A percentile compares a stretch with the other conserved stretches of the same genome.
These are phyloP conservation scores for Opeltia flavorubescens DNA, from an alignment of 495 filamentous ascomycete genomes.

Conservation along the genomic window DNA sequence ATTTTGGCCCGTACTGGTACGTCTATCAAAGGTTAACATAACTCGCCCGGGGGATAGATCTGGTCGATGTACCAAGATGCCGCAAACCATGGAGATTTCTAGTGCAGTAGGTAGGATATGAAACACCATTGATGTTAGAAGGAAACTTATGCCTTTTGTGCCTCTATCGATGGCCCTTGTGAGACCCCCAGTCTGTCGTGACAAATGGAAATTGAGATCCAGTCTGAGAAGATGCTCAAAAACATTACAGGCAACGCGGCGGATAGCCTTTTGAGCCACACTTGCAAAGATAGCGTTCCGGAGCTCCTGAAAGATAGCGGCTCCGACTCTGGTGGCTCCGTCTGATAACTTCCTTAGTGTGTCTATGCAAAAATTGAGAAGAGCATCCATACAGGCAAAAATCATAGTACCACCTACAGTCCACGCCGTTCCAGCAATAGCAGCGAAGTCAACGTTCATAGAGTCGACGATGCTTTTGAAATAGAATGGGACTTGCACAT, in stretches of 20 bases:
- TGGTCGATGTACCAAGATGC: slow-evolving; percentile 48
- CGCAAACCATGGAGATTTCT: slow-evolving; percentile 90
- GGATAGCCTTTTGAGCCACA: slow-evolving; percentile 92
- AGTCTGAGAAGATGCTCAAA: slow-evolving; percentile 81
- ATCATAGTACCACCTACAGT: slow-evolving; percentile 88
- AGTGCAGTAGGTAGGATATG: slow-evolving; percentile 88
- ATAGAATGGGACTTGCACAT: slow-evolving; percentile 96
- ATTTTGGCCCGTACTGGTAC: slow-evolving; percentile 84
- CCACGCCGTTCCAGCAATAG: slow-evolving; percentile 69
- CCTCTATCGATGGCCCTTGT: slow-evolving; percentile 92
- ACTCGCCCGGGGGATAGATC: background rate
- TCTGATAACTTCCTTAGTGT: slow-evolving; percentile 32
- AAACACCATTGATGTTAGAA: slow-evolving; percentile 96
- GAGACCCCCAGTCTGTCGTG: slow-evolving; percentile 84
- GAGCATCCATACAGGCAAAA: slow-evolving; percentile 48
- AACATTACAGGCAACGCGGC: slow-evolving; percentile 77
- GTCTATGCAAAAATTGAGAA: background rate
- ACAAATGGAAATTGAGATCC: slow-evolving; percentile 86
- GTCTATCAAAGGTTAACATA: slow-evolving; percentile 37
- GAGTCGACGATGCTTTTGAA: slow-evolving; percentile 95
- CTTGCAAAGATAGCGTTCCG: slow-evolving; percentile 94
- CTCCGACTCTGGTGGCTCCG: slow-evolving; percentile 72
- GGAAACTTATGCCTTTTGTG: slow-evolving; percentile 94
- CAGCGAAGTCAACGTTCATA: slow-evolving; percentile 87
- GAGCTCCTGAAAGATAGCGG: slow-evolving; percentile 77